Conservation (phyloP, 2,329 filamentous ascomycete genomes). For the Alternaria angustiovoidea region DNA sequence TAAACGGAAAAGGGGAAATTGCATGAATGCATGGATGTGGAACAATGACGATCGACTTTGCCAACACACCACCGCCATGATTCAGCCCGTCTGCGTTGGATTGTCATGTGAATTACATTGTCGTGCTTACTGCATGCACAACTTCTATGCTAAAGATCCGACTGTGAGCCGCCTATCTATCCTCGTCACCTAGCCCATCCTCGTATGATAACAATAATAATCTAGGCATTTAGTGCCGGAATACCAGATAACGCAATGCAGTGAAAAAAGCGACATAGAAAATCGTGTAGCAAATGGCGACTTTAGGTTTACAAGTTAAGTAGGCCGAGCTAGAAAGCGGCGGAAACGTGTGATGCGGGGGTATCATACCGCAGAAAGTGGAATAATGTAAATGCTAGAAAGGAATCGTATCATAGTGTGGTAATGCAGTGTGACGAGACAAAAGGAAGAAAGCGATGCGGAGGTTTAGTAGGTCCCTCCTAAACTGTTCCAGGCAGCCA, state of each 20-base stretch:
- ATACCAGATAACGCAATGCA: neutral
- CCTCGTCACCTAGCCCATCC: neutral
- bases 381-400: neutral
- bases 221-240: neutral
- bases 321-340: neutral
- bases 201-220: neutral
- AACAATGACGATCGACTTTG: neutral
- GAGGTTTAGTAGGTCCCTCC: constrained; percentile 48
- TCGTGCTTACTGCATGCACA: neutral
- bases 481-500: constrained; percentile 58
- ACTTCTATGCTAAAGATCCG: neutral
- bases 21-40: neutral
- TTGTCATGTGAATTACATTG: neutral
- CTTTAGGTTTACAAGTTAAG: constrained; percentile 3
- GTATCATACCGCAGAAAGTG: constrained; percentile 2
- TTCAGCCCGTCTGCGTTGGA: neutral
- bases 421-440: neutral
- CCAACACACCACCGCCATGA: neutral
- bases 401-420: neutral
- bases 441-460: neutral
- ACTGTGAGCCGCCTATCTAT: neutral
- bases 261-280: neutral
- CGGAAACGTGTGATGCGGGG: neutral
- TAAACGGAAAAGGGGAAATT: neutral
- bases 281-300: neutral